phyloP scores from a whole-genome alignment of 176 grass and related monocot genomes.

The Musa beccarii region DNA sequence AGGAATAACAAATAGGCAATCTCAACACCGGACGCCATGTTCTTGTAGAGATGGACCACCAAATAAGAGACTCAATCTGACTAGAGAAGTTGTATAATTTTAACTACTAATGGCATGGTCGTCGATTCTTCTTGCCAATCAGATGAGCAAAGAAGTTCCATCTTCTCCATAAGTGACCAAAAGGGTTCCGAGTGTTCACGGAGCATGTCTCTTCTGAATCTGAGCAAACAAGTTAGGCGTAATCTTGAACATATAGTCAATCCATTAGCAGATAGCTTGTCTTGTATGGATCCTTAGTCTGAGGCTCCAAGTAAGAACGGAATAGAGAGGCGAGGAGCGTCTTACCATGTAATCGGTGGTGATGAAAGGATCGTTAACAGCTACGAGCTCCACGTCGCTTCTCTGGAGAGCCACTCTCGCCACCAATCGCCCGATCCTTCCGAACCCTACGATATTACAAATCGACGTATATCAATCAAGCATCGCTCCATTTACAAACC shows the following conservation, averaged over 20 bases:
- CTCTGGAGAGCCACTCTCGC: conserved; percentile 52
- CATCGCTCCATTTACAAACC: not conserved
- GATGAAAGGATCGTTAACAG: conserved; percentile 55
- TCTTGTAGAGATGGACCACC: not conserved
- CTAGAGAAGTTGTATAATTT: not conserved
- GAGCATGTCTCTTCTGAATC: too few relatives aligned
- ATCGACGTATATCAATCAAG: not conserved
- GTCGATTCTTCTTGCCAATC: too few relatives aligned
- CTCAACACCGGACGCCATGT: too few relatives aligned
- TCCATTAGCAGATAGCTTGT: not conserved
- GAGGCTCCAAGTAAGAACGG: not conserved
- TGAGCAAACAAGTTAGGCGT: too few relatives aligned
- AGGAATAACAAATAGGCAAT: too few relatives aligned
- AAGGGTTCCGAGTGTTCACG: too few relatives aligned
- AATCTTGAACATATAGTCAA: too few relatives aligned
- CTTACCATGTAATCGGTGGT: conserved; percentile 52
- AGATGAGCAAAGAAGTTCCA: too few relatives aligned
- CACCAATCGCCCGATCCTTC: conserved; percentile 47
- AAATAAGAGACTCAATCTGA: not conserved
- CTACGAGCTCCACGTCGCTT: conserved; percentile 46
- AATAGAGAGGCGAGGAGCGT: not conserved
- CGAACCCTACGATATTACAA: conserved; percentile 28
- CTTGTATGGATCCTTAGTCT: not conserved
- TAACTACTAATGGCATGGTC: too few relatives aligned
- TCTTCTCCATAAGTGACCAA: too few relatives aligned